Base-by-base conservation (phyloP, 495 filamentous ascomycete genomes). In the Podospora comata region DNA sequence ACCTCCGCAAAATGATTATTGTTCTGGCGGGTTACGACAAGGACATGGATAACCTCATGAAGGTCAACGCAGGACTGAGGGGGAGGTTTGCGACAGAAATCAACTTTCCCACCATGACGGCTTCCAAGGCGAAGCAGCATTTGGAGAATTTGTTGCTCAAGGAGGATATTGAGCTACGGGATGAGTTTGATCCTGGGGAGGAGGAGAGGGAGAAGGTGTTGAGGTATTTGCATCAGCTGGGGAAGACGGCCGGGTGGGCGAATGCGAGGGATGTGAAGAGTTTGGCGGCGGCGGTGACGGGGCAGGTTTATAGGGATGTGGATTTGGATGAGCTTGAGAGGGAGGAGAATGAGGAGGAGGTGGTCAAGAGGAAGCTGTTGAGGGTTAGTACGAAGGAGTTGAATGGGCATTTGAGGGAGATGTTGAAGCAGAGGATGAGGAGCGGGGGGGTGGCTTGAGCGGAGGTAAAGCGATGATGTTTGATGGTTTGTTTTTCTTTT, bases 11-110 rank as follows among this genome's bases (percentile, higher is more conserved):
- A 65, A 69, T 91, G 5, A 78, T 91, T 0, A 79, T 91, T n/a
- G 88, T 92, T 62, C 78, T 91, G 3, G 89, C 90, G 0, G 89
- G 89, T 6, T 91, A 91, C 65, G 81, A 83, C n/a, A 64, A 77
- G 0, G 86, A 90, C 32, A 91, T 91, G 69, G 85, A 91, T 67
- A 73, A 78, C 0, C 83, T 92, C 0, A 81, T 91, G 79, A 39
- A 66, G 26, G 73, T 78, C 11, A 87, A 87, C 60, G 76, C 77
- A 0, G 85, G 85, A 2, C 71, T 88, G 6, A 79, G 79, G 1
- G 85, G 85, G 68, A 81, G 84, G 5, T 87, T 87, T 74, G 75
- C 84, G 0, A 83, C 85, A 16, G 77, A 79, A 28, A 66, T 88
- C 11, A 60, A 78, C 3, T 88, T 87, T 62, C 68, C 73, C 5